Base-by-base conservation (phyloP, 192 early-diverging fungal genomes). In the Coemansia sp. region DNA sequence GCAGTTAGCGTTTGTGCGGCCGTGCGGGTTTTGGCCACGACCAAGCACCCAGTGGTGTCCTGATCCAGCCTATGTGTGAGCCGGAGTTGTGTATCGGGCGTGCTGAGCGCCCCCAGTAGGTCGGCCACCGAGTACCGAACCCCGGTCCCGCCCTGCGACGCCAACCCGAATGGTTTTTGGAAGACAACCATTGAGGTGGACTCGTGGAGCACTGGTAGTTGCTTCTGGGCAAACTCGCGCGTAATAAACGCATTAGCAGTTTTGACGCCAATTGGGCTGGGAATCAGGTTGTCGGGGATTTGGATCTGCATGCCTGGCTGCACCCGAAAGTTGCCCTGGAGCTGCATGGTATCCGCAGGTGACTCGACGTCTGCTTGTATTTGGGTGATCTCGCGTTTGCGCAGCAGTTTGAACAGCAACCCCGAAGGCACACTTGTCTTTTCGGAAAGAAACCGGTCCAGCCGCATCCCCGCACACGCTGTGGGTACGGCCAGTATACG, bases 21-120 rank as follows among this genome's bases (percentile, higher is more conserved):
- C 4, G 38, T 19, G 0, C 51, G 28, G 14, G 16, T 38, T 2
- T 19, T n/a, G 7, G 51, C 51, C 17, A 54, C 51, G 2, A 38
- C 51, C 34, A 54, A 35, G 4, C 42, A 41, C 1, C 51, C 51
- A 0, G 51, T 44, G 3, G 51, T 43, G 10, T 12, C 11, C 3
- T 33, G 41, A 11, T 54, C 51, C 42, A 54, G 42, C 12, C 51
- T n/a, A 19, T 54, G 51, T 18, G 44, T 42, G 0, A 54, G 51
- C 8, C 42, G 38, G n/a, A n/a, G n/a, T n/a, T n/a, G n/a, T n/a
- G n/a, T n/a, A n/a, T n/a, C n/a, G n/a, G n/a, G n/a, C n/a, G n/a
- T n/a, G n/a, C n/a, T n/a, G n/a, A n/a, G n/a, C 13, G 44, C 20
- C 6, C 13, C 42, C n/a, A 54, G 42, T 2, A 44, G 2, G 1